Percentiles rank a stretch among this genome's conserved stretches.
Conservation (phyloP, 2,329 filamentous ascomycete genomes). For the Paraphoma chrysanthemicola region DNA sequence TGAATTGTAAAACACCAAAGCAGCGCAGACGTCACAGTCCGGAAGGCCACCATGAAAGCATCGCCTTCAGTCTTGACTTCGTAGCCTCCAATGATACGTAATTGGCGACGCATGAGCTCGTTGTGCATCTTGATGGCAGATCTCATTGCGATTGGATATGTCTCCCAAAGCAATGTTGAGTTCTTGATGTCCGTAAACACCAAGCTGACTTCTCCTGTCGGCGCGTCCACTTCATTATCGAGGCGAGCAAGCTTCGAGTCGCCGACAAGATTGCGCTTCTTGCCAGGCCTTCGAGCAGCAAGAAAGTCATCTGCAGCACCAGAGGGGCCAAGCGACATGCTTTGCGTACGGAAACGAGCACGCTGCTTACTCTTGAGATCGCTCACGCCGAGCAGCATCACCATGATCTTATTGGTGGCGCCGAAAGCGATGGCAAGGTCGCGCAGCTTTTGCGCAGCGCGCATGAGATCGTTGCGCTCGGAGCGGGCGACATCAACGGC, state of each 20-base stretch:
- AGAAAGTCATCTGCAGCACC: constrained; percentile 75
- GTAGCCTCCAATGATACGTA: constrained; percentile 93
- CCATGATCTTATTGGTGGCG: constrained; percentile 94
- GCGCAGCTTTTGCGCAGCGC: constrained; percentile 89
- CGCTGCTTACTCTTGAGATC: constrained; percentile 88
- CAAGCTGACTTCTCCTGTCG: constrained; percentile 87
- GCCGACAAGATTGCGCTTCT: constrained; percentile 66
- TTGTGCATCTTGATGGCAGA: constrained; percentile 98
- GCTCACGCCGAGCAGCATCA: constrained; percentile 95
- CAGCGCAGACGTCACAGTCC: constrained; percentile 90
- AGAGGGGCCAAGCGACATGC: constrained; percentile 83
- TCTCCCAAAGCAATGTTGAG: constrained; percentile 95
- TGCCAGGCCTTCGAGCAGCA: constrained; percentile 64
- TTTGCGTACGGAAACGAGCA: constrained; percentile 77
- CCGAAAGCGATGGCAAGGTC: constrained; percentile 97
- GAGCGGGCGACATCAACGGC: constrained; percentile 90
- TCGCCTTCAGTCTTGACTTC: constrained; percentile 99
- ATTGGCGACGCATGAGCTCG: constrained; percentile 90
- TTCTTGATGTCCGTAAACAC: constrained; percentile 99
- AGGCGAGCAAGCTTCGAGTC: constrained; percentile 88
- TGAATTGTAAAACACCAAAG: constrained; percentile 98
- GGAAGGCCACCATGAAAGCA: constrained; percentile 99
- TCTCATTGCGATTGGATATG: constrained; percentile 92
- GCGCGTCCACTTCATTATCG: constrained; percentile 88
- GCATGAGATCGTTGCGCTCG: constrained; percentile 89